These are phyloP conservation scores for Suillus clintonianus DNA, from an alignment of 768 basidiomycete species.

Conservation along the genomic window DNA sequence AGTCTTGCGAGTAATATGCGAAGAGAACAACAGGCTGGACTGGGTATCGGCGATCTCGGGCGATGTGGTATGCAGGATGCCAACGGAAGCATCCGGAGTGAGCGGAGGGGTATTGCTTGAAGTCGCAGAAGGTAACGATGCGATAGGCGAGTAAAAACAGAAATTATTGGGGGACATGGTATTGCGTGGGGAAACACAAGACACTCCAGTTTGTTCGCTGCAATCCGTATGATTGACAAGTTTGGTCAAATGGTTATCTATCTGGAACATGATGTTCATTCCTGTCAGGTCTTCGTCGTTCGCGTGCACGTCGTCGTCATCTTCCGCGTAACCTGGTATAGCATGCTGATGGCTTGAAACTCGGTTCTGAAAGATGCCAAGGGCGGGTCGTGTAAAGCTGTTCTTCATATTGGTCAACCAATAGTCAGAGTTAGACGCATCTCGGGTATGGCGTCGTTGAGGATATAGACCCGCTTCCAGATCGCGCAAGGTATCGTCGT, in stretches of 20 bases:
- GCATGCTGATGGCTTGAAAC: not conserved
- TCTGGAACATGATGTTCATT: not conserved
- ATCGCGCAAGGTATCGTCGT: not conserved
- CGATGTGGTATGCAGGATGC: not conserved
- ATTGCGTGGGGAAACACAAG: not conserved
- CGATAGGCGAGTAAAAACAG: not conserved
- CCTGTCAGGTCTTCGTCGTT: not conserved
- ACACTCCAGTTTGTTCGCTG: not conserved
- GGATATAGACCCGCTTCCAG: slow-evolving; percentile 3
- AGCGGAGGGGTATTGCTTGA: not conserved
- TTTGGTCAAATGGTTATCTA: not conserved
- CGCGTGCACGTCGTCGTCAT: not conserved
- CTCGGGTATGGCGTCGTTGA: not conserved
- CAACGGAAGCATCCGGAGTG: not conserved
- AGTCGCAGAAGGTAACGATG: not conserved
- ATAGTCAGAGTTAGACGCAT: not conserved
- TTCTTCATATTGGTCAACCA: not conserved
- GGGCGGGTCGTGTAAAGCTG: not conserved
- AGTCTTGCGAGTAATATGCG: not conserved
- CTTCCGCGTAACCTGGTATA: not conserved
- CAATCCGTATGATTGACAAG: not conserved
- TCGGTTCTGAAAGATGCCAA: not conserved
- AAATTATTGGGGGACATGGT: not conserved
- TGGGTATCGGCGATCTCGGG: not conserved
- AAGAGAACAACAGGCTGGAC: not conserved